Conservation (phyloP, 2,329 filamentous ascomycete genomes). For the Conoideocrella luteorostrata region DNA sequence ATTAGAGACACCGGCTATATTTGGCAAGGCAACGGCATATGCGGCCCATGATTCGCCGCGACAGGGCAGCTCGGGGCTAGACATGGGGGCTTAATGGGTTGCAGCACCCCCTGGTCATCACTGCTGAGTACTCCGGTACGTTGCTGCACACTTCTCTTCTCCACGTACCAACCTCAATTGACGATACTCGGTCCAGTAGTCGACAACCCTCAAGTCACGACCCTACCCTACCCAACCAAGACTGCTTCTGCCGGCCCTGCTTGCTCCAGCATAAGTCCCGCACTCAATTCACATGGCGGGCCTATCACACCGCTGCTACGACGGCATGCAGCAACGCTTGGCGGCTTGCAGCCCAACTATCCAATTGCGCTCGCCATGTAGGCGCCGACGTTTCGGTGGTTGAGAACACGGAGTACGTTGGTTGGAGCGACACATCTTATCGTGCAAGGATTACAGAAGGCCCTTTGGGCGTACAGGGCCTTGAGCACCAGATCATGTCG, state of each 20-base stretch:
- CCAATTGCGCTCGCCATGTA: conserved; percentile 14
- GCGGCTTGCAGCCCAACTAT: conserved; percentile 12
- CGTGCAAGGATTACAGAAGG: conserved; percentile 3
- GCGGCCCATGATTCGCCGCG: too few species aligned
- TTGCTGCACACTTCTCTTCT: too few species aligned
- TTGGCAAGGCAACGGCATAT: too few species aligned
- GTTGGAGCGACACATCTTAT: background rate
- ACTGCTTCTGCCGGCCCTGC: conserved; percentile 4
- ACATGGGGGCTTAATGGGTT: too few species aligned
- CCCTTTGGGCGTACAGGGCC: conserved; percentile 2
- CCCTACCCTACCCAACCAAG: too few species aligned
- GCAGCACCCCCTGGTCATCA: too few species aligned
- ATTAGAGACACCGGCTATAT: too few species aligned
- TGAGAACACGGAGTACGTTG: background rate
- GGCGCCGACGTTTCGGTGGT: conserved; percentile 7
- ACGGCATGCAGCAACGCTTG: conserved; percentile 11
- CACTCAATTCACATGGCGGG: background rate
- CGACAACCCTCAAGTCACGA: too few species aligned
- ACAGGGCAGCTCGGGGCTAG: too few species aligned
- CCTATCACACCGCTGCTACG: conserved; percentile 10
- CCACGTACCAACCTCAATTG: too few species aligned
- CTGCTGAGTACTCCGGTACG: too few species aligned
- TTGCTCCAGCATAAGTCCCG: background rate
- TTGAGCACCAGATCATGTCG: background rate
- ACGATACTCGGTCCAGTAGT: too few species aligned